Percentiles rank a stretch among this genome's conserved stretches.
phyloP scores from a whole-genome alignment of 805 yeast genomes.

The Ogataea siamensis region DNA sequence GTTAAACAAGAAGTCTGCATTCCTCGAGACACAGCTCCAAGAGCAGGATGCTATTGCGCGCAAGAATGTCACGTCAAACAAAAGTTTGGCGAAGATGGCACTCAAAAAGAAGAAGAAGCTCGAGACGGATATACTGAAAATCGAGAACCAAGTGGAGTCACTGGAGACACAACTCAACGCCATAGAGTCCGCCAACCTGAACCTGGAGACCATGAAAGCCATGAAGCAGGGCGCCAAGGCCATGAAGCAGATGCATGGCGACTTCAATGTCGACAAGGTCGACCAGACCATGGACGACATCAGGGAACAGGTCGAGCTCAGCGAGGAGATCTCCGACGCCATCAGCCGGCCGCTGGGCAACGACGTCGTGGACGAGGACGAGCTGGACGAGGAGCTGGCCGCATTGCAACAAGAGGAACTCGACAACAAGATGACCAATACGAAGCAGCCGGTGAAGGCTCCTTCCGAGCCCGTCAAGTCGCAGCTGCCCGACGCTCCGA shows the following conservation, averaged over 20 bases:
- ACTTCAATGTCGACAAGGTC: slow-evolving; percentile 92
- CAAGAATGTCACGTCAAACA: slow-evolving; percentile 67
- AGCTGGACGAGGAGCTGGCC: slow-evolving; percentile 89
- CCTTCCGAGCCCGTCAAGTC: slow-evolving; percentile 23
- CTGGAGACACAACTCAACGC: slow-evolving; percentile 87
- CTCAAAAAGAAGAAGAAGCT: slow-evolving; percentile 82
- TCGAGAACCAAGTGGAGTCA: slow-evolving; percentile 85
- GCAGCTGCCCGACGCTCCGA: slow-evolving; percentile 48
- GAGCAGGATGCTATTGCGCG: slow-evolving; percentile 83
- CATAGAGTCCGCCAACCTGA: slow-evolving; percentile 92
- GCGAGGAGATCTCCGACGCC: slow-evolving; percentile 95
- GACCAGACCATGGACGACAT: slow-evolving; percentile 98
- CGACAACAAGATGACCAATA: slow-evolving; percentile 53
- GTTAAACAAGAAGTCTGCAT: slow-evolving; percentile 77
- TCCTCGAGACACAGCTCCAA: slow-evolving; percentile 76
- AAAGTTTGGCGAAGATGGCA: slow-evolving; percentile 76
- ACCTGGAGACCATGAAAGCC: slow-evolving; percentile 96
- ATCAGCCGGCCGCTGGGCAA: slow-evolving; percentile 89
- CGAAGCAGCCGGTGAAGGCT: slow-evolving; percentile 32
- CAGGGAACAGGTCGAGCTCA: slow-evolving; percentile 91
- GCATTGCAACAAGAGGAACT: slow-evolving; percentile 82
- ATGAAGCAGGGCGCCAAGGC: slow-evolving; percentile 98
- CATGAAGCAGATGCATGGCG: slow-evolving; percentile 94
- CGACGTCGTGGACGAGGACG: slow-evolving; percentile 80
- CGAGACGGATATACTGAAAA: slow-evolving; percentile 73